Evolutionary conservation across 2,329 filamentous ascomycete species (phyloP).

Genomic region (Domatiomyces catenatus): DNA sequence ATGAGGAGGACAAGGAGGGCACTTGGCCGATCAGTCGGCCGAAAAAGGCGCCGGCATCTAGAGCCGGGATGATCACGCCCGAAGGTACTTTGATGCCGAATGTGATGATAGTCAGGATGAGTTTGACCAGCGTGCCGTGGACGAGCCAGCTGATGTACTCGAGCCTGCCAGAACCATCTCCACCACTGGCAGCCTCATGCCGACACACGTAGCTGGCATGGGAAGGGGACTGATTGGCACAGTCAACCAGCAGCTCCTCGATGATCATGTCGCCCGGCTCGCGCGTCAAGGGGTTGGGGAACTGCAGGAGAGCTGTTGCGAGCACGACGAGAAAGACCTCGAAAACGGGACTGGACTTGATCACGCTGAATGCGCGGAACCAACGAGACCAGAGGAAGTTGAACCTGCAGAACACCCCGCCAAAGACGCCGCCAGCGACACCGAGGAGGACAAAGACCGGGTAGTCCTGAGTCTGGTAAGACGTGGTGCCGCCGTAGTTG

Average conservation of each 20-base stretch:
- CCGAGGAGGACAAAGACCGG: slow-evolving; percentile 42
- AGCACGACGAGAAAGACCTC: slow-evolving; percentile 41
- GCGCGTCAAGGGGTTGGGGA: slow-evolving; percentile 39
- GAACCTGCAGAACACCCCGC: slow-evolving; percentile 42
- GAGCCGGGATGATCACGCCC: slow-evolving; percentile 45
- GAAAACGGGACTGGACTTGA: slow-evolving; percentile 41
- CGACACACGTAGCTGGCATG: slow-evolving; percentile 35
- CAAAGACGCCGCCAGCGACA: slow-evolving; percentile 42
- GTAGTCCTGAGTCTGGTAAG: slow-evolving; percentile 42
- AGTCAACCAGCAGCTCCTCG: slow-evolving; percentile 43
- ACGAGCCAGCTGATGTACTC: slow-evolving; percentile 39
- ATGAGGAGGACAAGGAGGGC: slow-evolving; percentile 37
- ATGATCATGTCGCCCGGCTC: slow-evolving; percentile 42
- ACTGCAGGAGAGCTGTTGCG: slow-evolving; percentile 39
- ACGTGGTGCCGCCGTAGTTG: slow-evolving; percentile 34
- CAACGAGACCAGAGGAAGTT: slow-evolving; percentile 43
- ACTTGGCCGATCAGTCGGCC: slow-evolving; percentile 38
- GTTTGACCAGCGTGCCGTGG: slow-evolving; percentile 39
- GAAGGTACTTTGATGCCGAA: slow-evolving; percentile 46
- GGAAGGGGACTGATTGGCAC: slow-evolving; percentile 22
- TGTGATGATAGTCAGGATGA: slow-evolving; percentile 42
- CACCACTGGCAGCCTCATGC: slow-evolving; percentile 27
- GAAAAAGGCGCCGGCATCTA: slow-evolving; percentile 44
- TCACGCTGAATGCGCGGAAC: slow-evolving; percentile 37
- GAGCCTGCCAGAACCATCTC: slow-evolving; percentile 4